Percentiles rank a stretch among this genome's conserved stretches.
phyloP scores from a whole-genome alignment of 2,329 filamentous ascomycete genomes.

The Aspergillus sp. region DNA sequence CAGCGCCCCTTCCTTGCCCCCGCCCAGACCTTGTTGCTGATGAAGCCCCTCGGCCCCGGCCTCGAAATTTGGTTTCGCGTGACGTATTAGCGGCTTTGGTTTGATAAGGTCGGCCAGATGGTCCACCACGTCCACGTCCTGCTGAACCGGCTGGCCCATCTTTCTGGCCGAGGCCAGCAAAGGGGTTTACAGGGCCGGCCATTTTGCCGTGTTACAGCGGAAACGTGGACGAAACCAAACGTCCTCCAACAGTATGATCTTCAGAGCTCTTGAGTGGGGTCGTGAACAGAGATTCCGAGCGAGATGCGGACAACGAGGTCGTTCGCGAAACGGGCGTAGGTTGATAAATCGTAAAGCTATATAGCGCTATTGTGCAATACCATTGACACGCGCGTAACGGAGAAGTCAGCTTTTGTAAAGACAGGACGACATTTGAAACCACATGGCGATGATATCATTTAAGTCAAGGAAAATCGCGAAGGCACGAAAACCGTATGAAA shows the following conservation, averaged over 20 bases:
- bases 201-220: constrained; percentile 32
- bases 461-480: constrained; percentile 9
- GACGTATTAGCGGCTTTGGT: constrained; percentile 20
- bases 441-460: neutral
- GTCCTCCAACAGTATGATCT: neutral
- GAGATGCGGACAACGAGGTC: neutral
- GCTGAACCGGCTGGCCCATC: constrained; percentile 26
- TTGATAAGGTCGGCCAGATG: constrained; percentile 19
- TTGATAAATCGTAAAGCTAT: constrained; percentile 14
- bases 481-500: constrained; percentile 1
- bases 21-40: constrained; percentile 17
- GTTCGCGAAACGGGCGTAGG: neutral
- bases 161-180: constrained; percentile 29
- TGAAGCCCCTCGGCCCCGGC: constrained; percentile 22
- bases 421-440: neutral
- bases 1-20: constrained; percentile 24
- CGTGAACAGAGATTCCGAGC: neutral
- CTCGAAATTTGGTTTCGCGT: constrained; percentile 23
- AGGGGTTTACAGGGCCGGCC: constrained; percentile 34
- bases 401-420: constrained; percentile 21
- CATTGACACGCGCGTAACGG: constrained; percentile 23
- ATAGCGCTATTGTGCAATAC: constrained; percentile 17
- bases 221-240: constrained; percentile 19
- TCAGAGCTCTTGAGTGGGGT: neutral
- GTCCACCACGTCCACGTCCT: constrained; percentile 30